These are phyloP conservation scores for Euphorbia tirucalli DNA, from an alignment of 345 rosid species.

Conservation along the genomic window DNA sequence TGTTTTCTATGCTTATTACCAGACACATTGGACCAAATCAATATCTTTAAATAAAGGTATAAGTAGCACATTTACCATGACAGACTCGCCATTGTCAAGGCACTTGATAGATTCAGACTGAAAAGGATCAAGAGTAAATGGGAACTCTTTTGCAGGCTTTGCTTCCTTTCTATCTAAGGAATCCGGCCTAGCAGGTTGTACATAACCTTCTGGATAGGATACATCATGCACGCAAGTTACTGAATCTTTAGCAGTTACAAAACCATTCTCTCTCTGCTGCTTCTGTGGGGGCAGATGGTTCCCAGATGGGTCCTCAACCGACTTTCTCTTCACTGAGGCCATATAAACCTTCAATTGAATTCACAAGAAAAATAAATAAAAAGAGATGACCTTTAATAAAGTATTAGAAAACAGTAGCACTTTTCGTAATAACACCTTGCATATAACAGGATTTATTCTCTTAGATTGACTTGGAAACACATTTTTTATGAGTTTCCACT, in stretches of 20 bases:
- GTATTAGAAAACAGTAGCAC: background rate
- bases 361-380: background rate
- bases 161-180: constrained; percentile 21
- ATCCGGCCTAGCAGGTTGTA: constrained; percentile 31
- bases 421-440: background rate
- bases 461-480: background rate
- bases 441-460: background rate
- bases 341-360: constrained; percentile 7
- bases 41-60: background rate
- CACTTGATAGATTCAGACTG: constrained; percentile 94
- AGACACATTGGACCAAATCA: background rate
- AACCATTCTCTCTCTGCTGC: constrained; percentile 42
- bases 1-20: background rate
- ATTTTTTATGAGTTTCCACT: background rate
- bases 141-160: constrained; percentile 83
- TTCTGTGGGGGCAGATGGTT: constrained; percentile 41
- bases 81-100: constrained; percentile 83
- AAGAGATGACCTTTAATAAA: background rate
- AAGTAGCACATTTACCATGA: constrained; percentile 53
- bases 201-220: constrained; percentile 72
- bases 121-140: constrained; percentile 89
- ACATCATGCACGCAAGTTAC: constrained; percentile 75
- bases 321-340: constrained; percentile 69
- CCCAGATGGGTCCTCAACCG: constrained; percentile 33
- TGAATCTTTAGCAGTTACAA: constrained; percentile 26